These are phyloP conservation scores for Iris pallida DNA, from an alignment of 116 monocot species.

Conservation along the genomic window DNA sequence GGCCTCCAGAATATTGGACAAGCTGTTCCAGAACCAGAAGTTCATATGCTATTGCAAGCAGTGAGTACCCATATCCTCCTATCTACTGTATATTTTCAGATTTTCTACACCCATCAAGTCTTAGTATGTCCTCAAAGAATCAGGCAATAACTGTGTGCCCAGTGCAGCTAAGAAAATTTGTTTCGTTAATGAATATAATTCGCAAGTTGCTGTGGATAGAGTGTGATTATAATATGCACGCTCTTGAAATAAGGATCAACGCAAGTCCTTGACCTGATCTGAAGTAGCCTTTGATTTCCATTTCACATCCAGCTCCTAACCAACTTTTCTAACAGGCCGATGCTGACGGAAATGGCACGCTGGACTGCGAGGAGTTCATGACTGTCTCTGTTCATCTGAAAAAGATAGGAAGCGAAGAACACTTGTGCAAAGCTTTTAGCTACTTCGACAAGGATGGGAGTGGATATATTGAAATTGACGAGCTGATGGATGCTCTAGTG, in stretches of 20 bases:
- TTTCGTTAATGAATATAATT: neutral
- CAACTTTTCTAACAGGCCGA: conserved; percentile 42
- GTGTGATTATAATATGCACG: no score
- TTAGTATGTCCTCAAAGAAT: neutral
- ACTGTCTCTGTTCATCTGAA: conserved; percentile 66
- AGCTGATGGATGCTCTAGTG: conserved; percentile 53
- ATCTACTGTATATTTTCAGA: neutral
- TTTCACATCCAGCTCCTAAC: neutral
- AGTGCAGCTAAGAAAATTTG: no score
- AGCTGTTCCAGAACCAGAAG: conserved; percentile 35
- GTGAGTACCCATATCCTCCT: conserved; percentile 20
- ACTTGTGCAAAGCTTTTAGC: conserved; percentile 53
- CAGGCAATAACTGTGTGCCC: neutral
- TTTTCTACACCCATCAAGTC: neutral
- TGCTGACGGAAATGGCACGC: conserved; percentile 51
- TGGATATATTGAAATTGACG: conserved; percentile 74
- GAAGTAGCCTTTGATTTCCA: no score
- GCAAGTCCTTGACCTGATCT: no score
- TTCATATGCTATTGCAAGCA: conserved; percentile 67
- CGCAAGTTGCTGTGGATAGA: no score
- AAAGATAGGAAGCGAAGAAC: conserved; percentile 50
- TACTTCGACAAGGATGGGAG: conserved; percentile 70
- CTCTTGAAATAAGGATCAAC: no score
- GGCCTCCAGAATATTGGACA: conserved; percentile 41
- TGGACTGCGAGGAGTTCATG: conserved; percentile 69